These are phyloP conservation scores for Psilocybe mexicana DNA, from an alignment of 1,284 basidiomycete genomes.

Conservation along the genomic window DNA sequence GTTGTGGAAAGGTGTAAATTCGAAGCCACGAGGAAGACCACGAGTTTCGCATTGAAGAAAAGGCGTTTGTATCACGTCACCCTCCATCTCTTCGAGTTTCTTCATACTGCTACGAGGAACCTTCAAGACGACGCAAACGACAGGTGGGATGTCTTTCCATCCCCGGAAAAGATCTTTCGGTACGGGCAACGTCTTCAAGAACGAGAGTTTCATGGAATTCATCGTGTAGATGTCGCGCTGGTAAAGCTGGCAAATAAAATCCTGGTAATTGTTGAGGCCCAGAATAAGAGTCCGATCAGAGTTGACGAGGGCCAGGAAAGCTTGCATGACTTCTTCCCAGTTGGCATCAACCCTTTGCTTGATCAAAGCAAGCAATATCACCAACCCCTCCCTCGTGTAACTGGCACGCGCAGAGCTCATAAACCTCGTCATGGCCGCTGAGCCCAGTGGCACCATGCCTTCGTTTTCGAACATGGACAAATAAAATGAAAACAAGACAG, in stretches of 20 bases:
- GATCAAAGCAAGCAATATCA: constrained; percentile 39
- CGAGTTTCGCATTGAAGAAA: constrained; percentile 33
- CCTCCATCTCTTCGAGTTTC: constrained; percentile 27
- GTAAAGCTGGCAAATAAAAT: constrained; percentile 42
- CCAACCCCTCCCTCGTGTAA: constrained; percentile 48
- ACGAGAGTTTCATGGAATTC: constrained; percentile 10
- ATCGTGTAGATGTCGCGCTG: constrained; percentile 26
- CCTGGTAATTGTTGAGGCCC: constrained; percentile 39
- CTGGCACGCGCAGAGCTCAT: constrained; percentile 26
- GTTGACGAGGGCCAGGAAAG: constrained; percentile 30
- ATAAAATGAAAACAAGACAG: constrained; percentile 49
- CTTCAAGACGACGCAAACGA: constrained; percentile 35
- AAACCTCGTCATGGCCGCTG: neutral
- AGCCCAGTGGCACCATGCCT: constrained; percentile 12
- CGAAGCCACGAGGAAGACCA: neutral
- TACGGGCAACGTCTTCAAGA: neutral
- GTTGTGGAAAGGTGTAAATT: constrained; percentile 25
- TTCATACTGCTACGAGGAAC: constrained; percentile 33
- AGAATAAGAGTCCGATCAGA: constrained; percentile 33
- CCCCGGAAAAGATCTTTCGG: constrained; percentile 23
- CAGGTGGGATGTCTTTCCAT: constrained; percentile 35
- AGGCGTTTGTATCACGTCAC: constrained; percentile 32
- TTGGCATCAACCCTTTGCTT: constrained; percentile 33
- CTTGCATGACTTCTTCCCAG: constrained; percentile 36
- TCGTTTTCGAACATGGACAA: constrained; percentile 47